Evolutionary conservation across 192 early-diverging fungal species (phyloP), one percentile per base, ranked within the genome.

Genomic region (Funneliformis geosporum): DNA sequence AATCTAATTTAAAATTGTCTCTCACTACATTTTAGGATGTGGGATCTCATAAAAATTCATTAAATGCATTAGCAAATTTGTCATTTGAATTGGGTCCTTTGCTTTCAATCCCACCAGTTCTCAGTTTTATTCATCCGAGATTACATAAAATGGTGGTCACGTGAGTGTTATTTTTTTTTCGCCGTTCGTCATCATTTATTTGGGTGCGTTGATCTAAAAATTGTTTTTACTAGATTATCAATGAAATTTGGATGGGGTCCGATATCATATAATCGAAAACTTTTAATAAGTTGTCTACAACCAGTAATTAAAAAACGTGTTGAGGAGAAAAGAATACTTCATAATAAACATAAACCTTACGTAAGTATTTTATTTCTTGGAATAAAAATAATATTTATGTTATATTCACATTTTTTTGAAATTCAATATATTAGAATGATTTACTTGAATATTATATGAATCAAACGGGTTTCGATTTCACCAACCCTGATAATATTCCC

Each of bases 301-400:
- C 68, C 38, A 0, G 68, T 70, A n/a, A 44, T 70, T 40, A 21
- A 70, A 25, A 70, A 70, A 42, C 42, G 68, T 70, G 2, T 70
- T 14, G 23, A 46, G 2, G 68, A 70, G 28, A 44, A 21, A 65
- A 65, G 16, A 28, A 16, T 11, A 12, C 28, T 38, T 16, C 27
- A 27, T 4, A 33, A 65, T 16, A 27, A 27, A 33, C 33, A 33
- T 25, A 25, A 33, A 14, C 27, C 62, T 38, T 33, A 11, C 9
- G 62, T 65, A 65, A 65, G 16, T 65, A 33, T 14, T n/a, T 8
- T 33, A n/a, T 33, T 65, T 12, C 11, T 2, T 16, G 16, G 16
- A 2, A 8, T 33, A 23, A 25, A 65, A n/a, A 65, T 0, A n/a
- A n/a, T n/a, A n/a, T n/a, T n/a, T n/a, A n/a, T n/a, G n/a, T 50